These are phyloP conservation scores for Pestalotiopsis sp. DNA, from an alignment of 2,329 filamentous ascomycete species.

Conservation along the genomic window DNA sequence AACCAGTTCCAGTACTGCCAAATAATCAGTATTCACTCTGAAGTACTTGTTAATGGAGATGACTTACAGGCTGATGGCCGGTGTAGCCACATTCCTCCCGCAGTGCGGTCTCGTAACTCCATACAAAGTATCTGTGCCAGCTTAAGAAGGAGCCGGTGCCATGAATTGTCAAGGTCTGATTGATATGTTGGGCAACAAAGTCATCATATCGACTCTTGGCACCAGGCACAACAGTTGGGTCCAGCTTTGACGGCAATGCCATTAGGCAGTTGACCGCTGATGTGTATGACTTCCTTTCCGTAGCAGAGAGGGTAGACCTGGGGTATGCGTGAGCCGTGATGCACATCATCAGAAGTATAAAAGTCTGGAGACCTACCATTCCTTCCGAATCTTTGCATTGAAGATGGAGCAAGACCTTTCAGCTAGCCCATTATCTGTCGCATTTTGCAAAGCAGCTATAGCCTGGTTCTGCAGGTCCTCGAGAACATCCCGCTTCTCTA, in stretches of 20 bases:
- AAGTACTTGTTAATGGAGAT: background rate
- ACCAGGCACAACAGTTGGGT: conserved; percentile 10
- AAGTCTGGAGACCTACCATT: conserved; percentile 20
- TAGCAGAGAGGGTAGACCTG: conserved; percentile 30
- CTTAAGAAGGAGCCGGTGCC: conserved; percentile 23
- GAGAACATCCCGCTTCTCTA: conserved; percentile 3
- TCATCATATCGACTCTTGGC: conserved; percentile 33
- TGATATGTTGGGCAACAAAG: conserved; percentile 40
- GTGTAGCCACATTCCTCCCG: conserved; percentile 43
- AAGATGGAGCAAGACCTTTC: conserved; percentile 10
- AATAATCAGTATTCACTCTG: conserved; percentile 7
- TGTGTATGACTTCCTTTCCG: conserved; percentile 33
- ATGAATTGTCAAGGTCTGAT: conserved; percentile 36
- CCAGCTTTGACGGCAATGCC: conserved; percentile 7
- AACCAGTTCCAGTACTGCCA: conserved; percentile 55
- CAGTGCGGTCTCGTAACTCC: conserved; percentile 13
- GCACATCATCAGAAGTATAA: background rate
- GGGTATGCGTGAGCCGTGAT: background rate
- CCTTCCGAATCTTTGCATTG: conserved; percentile 22
- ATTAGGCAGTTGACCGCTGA: conserved; percentile 17
- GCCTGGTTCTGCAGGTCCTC: conserved; percentile 9
- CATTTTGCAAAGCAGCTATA: conserved; percentile 3
- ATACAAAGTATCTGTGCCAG: conserved; percentile 21
- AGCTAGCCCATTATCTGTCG: background rate
- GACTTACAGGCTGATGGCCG: conserved; percentile 38